Evolutionary conservation across 2,329 filamentous ascomycete species (phyloP), one percentile per base, ranked within the genome.

Genomic region (Sclerotinia spermophila): DNA sequence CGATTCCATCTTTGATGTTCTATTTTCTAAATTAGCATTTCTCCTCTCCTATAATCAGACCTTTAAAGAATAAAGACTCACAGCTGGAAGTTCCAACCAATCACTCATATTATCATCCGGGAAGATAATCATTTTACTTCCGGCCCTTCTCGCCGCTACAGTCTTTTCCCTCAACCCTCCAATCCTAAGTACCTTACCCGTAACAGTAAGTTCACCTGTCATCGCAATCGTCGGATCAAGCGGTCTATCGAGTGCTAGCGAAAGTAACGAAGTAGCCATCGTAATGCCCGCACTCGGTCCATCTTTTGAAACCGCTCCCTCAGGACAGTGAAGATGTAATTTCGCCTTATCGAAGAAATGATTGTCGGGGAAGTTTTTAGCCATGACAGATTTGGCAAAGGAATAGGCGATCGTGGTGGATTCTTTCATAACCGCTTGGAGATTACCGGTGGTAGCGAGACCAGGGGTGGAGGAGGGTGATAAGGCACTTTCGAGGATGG

Each of bases 351-450:
- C 93, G 78, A 99, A 97, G 85, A 98, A 99, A 80, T 90, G 88
- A 81, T 99, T 99, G 71, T 93, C 90, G 0, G 94, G 90, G 83
- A 94, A 99, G 55, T 92, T 83, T 78, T 89, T 90, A 11, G 91
- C 94, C 86, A 98, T 90, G 72, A 95, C 85, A 0, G 93, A 90
- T 83, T 98, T 98, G 77, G 93, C 90, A 78, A 97, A 99, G 0
- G 93, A 97, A 84, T 99, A 98, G 61, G 96, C 96, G 74, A 99
- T 97, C 3, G 89, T 86, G 0, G 94, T 96, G 2, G 94, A 97
- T 82, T 99, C 96, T 82, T 97, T 98, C 96, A 99, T 99, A 53
- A 99, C 96, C 24, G 89, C 88, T 83, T 97, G 96, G 64, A 99
- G 86, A 79, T 98, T 98, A 71, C 96, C 96, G 0, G 96, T 99